Base-by-base conservation (phyloP, 768 basidiomycete species). In the Russula emetica region DNA sequence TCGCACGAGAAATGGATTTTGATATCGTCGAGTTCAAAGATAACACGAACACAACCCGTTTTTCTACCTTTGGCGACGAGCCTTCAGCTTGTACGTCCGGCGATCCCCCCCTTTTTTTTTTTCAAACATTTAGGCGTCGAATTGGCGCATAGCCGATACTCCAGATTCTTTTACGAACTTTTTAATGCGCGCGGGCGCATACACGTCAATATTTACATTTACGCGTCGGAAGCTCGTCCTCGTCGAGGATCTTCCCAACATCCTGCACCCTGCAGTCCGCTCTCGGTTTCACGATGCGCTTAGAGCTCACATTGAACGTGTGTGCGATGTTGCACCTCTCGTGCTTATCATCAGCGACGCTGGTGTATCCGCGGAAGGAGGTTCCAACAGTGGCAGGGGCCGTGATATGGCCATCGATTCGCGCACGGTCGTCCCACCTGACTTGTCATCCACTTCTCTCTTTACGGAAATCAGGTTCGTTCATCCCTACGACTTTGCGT, bases 231-330 rank as follows among this genome's bases (percentile, higher is more conserved):
- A 67, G 38, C 71, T 95, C 7, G 80, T 98, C 58, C 83, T 98
- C 5, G 78, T 97, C 9, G 92, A 95, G 74, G 90, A 95, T 61
- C 81, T 99, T 1, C 97, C 96, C 0, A 98, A 98, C 71, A 83
- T 98, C 60, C 77, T 92, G 5, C 92, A 94, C 74, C 73, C 77
- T 6, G 76, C 79, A 26, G 91, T 87, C 0, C 87, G 85, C 70
- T 74, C 77, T 16, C 81, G 82, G 10, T 95, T 96, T 72, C 93
- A 94, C 71, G 78, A 82, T 0, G 79, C 86, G 6, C 72, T 97
- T 1, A 75, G 84, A 55, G 72, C 81, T 1, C 80, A 93, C 51
- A 81, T 86, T 11, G 69, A 72, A 13, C 73, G 77, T 10, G 67
- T 75, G 2, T 61, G 66, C 0, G 58, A 61, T 3, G 55, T 76